Evolutionary conservation across 2,329 filamentous ascomycete genomes (phyloP).

Genomic region (Sporothrix pallida): DNA sequence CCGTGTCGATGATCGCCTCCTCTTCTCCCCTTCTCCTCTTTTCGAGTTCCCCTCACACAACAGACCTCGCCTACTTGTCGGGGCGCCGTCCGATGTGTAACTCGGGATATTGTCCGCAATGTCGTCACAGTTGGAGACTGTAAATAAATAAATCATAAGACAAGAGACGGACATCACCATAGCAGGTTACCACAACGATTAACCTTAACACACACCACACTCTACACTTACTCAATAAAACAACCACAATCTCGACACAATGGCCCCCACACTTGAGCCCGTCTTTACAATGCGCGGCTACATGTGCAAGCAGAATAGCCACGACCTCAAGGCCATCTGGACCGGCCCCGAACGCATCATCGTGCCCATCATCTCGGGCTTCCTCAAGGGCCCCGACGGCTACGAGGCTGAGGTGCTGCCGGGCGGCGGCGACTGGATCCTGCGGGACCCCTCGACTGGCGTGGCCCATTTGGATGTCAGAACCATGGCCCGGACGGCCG

Average conservation of each 20-base stretch:
- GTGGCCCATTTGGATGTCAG: slow-evolving; percentile 18
- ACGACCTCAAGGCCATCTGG: slow-evolving; percentile 27
- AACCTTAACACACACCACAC: background rate
- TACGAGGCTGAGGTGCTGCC: slow-evolving; percentile 21
- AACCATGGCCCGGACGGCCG: slow-evolving; percentile 20
- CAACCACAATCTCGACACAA: background rate
- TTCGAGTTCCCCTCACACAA: background rate
- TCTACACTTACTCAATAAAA: background rate
- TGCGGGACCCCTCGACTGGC: slow-evolving; percentile 5
- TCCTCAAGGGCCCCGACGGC: slow-evolving; percentile 24
- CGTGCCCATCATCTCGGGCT: slow-evolving; percentile 18
- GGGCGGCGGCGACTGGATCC: slow-evolving; percentile 25
- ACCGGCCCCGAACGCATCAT: slow-evolving; percentile 2
- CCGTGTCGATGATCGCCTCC: background rate
- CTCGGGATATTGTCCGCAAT: background rate
- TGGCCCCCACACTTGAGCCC: slow-evolving; percentile 7
- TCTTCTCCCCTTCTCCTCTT: background rate
- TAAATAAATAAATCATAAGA: background rate
- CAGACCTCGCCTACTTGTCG: background rate
- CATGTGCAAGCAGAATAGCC: background rate
- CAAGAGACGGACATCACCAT: background rate
- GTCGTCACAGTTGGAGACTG: background rate
- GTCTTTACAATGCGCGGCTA: slow-evolving; percentile 20
- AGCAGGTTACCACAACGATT: background rate
- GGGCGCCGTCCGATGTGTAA: background rate